Evolutionary conservation across 495 filamentous ascomycete genomes (phyloP).

Genomic region (Penicillium egyptiacum): DNA sequence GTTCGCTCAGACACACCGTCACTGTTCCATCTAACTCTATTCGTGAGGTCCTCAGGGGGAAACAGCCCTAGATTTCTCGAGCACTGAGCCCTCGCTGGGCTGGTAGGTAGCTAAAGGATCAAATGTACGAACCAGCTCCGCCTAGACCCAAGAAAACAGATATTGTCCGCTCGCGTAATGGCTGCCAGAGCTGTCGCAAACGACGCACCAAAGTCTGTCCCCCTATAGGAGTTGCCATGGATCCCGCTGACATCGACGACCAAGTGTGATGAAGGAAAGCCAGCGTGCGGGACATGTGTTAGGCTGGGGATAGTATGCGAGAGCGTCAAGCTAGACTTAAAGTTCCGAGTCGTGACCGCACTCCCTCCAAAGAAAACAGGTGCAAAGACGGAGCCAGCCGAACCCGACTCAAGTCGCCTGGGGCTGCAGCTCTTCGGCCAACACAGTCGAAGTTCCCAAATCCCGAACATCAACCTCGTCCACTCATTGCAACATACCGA

Average conservation of each 20-base stretch:
- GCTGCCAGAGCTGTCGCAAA: constrained; percentile 24
- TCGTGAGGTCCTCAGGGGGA: too few relatives aligned
- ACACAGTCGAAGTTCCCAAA: background rate
- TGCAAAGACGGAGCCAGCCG: too few relatives aligned
- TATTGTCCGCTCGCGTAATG: constrained; percentile 25
- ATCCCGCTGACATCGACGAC: too few relatives aligned
- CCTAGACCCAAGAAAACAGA: constrained; percentile 29
- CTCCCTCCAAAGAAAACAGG: background rate
- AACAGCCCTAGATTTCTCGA: too few relatives aligned
- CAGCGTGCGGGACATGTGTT: constrained; percentile 39
- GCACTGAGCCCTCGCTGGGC: too few relatives aligned
- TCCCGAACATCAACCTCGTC: constrained; percentile 16
- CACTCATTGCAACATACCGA: constrained; percentile 27
- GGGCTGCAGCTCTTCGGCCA: too few relatives aligned
- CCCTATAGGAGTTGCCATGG: background rate
- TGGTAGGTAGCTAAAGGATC: too few relatives aligned
- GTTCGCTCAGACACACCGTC: too few relatives aligned
- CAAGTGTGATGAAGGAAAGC: constrained; percentile 46
- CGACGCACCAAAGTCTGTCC: constrained; percentile 9
- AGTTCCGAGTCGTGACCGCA: constrained; percentile 26
- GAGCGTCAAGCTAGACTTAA: constrained; percentile 28
- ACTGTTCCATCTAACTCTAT: too few relatives aligned
- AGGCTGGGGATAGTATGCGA: constrained; percentile 38
- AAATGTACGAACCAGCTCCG: constrained; percentile 26
- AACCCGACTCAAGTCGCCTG: too few relatives aligned